Base-by-base conservation (phyloP, 1,284 basidiomycete species). In the Cryptococcus maquisensis region DNA sequence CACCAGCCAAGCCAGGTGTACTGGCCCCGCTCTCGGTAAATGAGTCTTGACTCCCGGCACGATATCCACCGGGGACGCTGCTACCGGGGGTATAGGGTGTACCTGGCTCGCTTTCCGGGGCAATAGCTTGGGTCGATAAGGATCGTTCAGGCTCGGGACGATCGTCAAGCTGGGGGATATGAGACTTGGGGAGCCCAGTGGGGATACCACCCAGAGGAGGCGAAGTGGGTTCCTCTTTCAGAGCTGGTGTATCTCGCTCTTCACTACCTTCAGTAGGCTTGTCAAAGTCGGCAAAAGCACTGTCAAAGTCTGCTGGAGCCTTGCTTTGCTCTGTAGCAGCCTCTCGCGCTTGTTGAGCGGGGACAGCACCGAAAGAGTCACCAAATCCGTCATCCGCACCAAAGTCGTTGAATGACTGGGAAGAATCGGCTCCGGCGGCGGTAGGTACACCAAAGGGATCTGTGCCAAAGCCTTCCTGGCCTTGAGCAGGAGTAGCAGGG, bases 231-330 rank as follows among this genome's bases (percentile, higher is more conserved):
- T 28, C 40, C 16, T n/a, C n/a, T 44, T 24, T 40, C 12, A 44
- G 26, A n/a, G n/a, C n/a, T n/a, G n/a, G n/a, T 6, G 28, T 13
- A n/a, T 48, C 38, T 10, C 37, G 20, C 12, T 55, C 45, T 18
- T 43, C 37, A 20, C 47, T 21, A n/a, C 48, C 82, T n/a, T 53
- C 47, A 13, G 54, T 68, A 87, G 80, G 83, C 64, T 87, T 82
- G 64, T 90, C 87, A 61, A 91, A 88, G 47, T 85, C 86, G 56
- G 79, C 83, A 42, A 82, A 71, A 1, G 68, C 64, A 10, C 64
- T 50, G 47, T 66, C 65, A 43, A 71, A 64, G 52, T 67, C 62
- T 3, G 65, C 83, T n/a, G 79, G 15, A 12, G 46, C 53, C 20
- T 28, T 28, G 39, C 28, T 45, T 23, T 24, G n/a, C 28, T 28